These are phyloP conservation scores for Phyllosticta paracitricarpa DNA, from an alignment of 2,329 filamentous ascomycete genomes.

Conservation along the genomic window DNA sequence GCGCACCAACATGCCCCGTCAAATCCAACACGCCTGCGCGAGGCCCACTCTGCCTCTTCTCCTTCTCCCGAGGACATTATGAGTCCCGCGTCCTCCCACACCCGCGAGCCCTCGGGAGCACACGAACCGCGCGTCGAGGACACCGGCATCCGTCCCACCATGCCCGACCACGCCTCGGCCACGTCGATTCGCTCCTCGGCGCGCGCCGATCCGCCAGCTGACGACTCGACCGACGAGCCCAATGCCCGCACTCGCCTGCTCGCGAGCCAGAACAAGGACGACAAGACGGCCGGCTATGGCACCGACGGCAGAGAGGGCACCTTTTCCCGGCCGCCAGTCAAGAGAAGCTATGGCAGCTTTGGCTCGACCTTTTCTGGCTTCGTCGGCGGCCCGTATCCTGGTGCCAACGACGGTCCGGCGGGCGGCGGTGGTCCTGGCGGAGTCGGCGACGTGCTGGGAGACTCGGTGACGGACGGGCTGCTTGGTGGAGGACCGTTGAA, in stretches of 20 bases:
- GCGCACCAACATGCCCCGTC: slow-evolving; percentile 24
- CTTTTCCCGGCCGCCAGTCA: not conserved
- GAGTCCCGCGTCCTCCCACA: slow-evolving; percentile 16
- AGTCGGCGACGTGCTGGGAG: slow-evolving; percentile 31
- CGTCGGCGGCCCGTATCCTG: slow-evolving; percentile 26
- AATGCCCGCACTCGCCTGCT: slow-evolving; percentile 28
- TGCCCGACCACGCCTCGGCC: slow-evolving; percentile 22
- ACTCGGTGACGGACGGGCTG: slow-evolving; percentile 35
- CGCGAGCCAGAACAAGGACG: slow-evolving; percentile 24
- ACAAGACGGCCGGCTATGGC: slow-evolving; percentile 22
- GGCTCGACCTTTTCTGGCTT: slow-evolving; percentile 19
- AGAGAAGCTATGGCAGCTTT: slow-evolving; percentile 44
- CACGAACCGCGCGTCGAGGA: slow-evolving; percentile 13
- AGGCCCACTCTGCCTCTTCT: slow-evolving; percentile 30
- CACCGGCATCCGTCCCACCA: slow-evolving; percentile 23
- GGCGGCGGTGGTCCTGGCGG: slow-evolving; percentile 18
- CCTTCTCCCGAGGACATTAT: slow-evolving; percentile 29
- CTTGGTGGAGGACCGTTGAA: slow-evolving; percentile 36
- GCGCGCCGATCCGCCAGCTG: slow-evolving; percentile 16
- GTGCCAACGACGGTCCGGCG: slow-evolving; percentile 20
- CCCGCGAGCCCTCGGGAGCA: slow-evolving; percentile 1
- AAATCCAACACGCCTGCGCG: slow-evolving; percentile 31
- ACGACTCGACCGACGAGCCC: slow-evolving; percentile 14
- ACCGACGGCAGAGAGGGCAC: slow-evolving; percentile 11
- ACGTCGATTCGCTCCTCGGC: slow-evolving; percentile 18